Percentiles rank a stretch among this genome's conserved stretches.
These are phyloP conservation scores for Tagetes patula DNA, from an alignment of 129 eudicot genomes.

Conservation along the genomic window DNA sequence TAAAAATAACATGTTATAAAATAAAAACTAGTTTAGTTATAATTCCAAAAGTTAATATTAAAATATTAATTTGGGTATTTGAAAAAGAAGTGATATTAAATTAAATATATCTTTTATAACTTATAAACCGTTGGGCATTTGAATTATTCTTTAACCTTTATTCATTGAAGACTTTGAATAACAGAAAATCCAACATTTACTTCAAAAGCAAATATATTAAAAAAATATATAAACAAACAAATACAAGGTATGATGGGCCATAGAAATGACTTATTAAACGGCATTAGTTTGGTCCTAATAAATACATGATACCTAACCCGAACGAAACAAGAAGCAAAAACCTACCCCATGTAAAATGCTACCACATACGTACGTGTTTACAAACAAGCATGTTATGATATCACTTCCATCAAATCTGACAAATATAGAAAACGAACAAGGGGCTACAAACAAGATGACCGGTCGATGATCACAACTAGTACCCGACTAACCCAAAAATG, in stretches of 20 bases:
- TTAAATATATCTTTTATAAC: neutral
- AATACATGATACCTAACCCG: neutral
- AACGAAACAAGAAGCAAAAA: neutral
- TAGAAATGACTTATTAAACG: neutral
- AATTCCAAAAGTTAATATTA: too few relatives aligned
- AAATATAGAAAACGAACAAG: too few relatives aligned
- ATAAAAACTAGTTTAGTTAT: too few relatives aligned
- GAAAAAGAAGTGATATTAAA: too few relatives aligned
- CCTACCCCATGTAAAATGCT: too few relatives aligned
- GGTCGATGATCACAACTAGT: too few relatives aligned
- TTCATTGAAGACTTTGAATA: neutral
- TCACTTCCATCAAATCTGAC: too few relatives aligned
- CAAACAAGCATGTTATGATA: too few relatives aligned
- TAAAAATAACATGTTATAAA: too few relatives aligned
- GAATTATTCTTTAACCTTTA: neutral
- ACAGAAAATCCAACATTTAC: neutral
- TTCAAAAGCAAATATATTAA: neutral
- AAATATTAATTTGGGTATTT: neutral
- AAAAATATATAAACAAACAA: neutral
- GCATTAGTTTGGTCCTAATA: neutral
- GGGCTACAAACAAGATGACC: too few relatives aligned
- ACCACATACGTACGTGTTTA: too few relatives aligned
- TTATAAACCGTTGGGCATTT: neutral
- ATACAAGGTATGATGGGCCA: neutral
- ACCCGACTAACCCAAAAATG: too few relatives aligned